Evolutionary conservation across 345 rosid genomes (phyloP).

Genomic region (Boechera retrofracta): DNA sequence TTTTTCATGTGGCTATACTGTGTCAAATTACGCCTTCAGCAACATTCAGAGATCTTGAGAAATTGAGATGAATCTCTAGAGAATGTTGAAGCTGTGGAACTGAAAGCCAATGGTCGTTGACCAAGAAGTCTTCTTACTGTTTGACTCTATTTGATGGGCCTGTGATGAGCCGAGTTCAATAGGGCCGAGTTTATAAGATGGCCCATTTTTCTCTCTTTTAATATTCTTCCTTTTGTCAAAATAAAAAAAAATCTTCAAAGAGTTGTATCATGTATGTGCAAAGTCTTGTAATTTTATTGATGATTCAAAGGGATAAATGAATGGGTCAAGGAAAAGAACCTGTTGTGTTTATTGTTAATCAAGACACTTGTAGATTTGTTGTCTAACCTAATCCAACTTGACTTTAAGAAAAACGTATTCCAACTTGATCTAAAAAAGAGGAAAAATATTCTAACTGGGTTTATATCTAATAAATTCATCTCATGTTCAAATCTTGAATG

Average conservation of each 20-base stretch:
- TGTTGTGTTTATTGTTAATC: slow-evolving; percentile 10
- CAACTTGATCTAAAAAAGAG: slow-evolving; percentile 18
- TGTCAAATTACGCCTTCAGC: background rate
- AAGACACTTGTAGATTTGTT: slow-evolving; percentile 6
- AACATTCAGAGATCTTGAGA: background rate
- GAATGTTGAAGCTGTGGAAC: background rate
- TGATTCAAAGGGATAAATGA: slow-evolving; percentile 1
- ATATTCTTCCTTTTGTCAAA: background rate
- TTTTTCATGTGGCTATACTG: background rate
- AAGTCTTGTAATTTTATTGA: background rate
- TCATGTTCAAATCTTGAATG: background rate
- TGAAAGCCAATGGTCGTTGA: slow-evolving; percentile 1
- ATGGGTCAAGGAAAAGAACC: slow-evolving; percentile 19
- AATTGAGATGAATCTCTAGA: background rate
- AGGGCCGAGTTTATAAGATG: background rate
- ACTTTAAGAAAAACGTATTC: slow-evolving; percentile 5
- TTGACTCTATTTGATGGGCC: background rate
- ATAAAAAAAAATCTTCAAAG: background rate
- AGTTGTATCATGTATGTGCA: background rate
- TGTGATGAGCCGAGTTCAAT: background rate
- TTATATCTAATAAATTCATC: background rate
- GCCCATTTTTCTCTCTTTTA: background rate
- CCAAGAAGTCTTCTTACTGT: background rate
- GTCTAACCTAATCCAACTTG: slow-evolving; percentile 26
- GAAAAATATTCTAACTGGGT: too few species aligned